Evolutionary conservation across 1,284 basidiomycete genomes (phyloP).

Genomic region (Mycosarcoma mackinlayi): DNA sequence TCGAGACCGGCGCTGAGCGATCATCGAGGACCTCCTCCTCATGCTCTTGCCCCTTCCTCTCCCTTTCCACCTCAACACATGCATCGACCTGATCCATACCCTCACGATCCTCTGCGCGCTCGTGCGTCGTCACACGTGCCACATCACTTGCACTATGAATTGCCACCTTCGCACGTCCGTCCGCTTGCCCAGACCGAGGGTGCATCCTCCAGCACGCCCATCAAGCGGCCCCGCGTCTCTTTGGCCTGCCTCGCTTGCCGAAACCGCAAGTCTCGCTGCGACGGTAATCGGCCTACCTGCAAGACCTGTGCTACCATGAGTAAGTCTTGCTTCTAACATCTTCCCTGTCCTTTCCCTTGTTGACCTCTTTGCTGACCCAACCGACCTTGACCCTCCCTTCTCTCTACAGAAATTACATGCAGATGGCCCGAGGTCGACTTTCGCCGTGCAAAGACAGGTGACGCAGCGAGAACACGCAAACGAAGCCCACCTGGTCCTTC

Average conservation of each 20-base stretch:
- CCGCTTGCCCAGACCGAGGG: conserved; percentile 16
- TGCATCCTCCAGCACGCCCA: conserved; percentile 13
- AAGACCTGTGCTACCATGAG: conserved; percentile 51
- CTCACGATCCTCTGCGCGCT: conserved; percentile 12
- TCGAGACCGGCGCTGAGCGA: conserved; percentile 27
- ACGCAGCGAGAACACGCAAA: conserved; percentile 31
- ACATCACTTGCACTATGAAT: conserved; percentile 24
- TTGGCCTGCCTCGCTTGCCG: conserved; percentile 47
- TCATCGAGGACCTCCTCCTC: background rate
- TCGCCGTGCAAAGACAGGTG: conserved; percentile 46
- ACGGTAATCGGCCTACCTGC: conserved; percentile 48
- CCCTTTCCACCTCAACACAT: conserved; percentile 6
- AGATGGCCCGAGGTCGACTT: conserved; percentile 54
- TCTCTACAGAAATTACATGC: conserved; percentile 40
- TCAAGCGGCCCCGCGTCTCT: conserved; percentile 53
- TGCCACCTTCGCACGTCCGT: conserved; percentile 11
- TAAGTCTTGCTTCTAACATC: conserved; percentile 30
- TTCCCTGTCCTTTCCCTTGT: no score
- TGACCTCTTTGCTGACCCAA: background rate
- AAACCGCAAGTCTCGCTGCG: conserved; percentile 51
- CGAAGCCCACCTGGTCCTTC: conserved; percentile 24
- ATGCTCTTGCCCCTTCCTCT: background rate
- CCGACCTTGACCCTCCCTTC: background rate
- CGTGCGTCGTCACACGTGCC: conserved; percentile 23
- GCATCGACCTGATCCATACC: conserved; percentile 19